Conservation (phyloP, 2,329 filamentous ascomycete species). For the Berkeleyomyces basicola region DNA sequence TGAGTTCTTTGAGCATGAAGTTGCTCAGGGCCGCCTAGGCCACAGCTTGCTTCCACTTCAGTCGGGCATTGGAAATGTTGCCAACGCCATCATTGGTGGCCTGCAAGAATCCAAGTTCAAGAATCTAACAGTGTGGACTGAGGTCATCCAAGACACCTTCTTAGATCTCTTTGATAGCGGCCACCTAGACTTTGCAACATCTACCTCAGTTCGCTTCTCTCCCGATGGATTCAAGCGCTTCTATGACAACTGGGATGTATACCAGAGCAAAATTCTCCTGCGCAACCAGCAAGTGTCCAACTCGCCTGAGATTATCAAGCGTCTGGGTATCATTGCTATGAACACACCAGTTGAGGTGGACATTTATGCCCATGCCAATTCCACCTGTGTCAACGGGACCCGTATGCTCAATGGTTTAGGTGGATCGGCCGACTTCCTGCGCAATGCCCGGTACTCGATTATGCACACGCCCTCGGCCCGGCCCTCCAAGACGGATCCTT, state of each 20-base stretch:
- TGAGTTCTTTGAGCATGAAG: conserved; percentile 72
- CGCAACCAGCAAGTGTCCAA: conserved; percentile 81
- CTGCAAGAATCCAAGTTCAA: conserved; percentile 67
- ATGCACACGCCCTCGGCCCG: conserved; percentile 82
- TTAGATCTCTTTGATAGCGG: conserved; percentile 82
- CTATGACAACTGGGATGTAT: conserved; percentile 70
- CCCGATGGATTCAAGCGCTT: conserved; percentile 83
- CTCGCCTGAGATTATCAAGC: conserved; percentile 76
- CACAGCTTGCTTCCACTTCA: conserved; percentile 64
- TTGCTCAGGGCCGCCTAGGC: conserved; percentile 59
- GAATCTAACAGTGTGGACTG: conserved; percentile 84
- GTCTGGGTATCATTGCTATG: conserved; percentile 81
- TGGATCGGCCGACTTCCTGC: conserved; percentile 67
- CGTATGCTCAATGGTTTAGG: conserved; percentile 79
- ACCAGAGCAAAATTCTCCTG: conserved; percentile 67
- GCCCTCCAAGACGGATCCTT: conserved; percentile 66
- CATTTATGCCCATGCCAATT: conserved; percentile 88
- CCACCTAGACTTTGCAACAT: conserved; percentile 75
- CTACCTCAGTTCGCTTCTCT: conserved; percentile 79
- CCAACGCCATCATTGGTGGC: conserved; percentile 78
- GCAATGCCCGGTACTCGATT: conserved; percentile 67
- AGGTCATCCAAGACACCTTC: conserved; percentile 86
- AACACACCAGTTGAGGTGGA: conserved; percentile 90
- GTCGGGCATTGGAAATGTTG: conserved; percentile 83
- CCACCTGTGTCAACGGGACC: conserved; percentile 73